Base-by-base conservation (phyloP, 2,329 filamentous ascomycete genomes). In the Ophiostoma quercus region DNA sequence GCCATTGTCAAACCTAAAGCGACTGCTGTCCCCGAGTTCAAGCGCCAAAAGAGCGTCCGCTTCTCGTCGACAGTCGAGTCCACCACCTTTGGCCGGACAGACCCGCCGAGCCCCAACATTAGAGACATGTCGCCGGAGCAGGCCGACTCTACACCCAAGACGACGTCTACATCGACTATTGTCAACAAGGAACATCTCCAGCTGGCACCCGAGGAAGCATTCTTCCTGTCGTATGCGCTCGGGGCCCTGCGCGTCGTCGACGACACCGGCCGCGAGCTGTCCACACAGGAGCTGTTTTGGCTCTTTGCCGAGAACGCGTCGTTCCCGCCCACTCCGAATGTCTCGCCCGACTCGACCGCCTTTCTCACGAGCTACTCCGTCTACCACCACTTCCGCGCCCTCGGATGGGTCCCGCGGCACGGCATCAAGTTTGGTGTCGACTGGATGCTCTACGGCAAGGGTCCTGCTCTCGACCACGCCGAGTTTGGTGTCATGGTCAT, bases 391-490 rank as follows among this genome's bases (percentile, higher is more conserved):
- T 99, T 97, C 80, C 90, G 95, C 51, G 96, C 93, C 0, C 84
- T 98, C 0, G 95, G 95, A 32, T 99, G 95, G 94, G 92, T 97
- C 0, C 90, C 96, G 0, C 90, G 96, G 16, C 88, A 91, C 5
- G 96, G 95, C 47, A 89, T 96, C 77, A 99, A 99, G 77, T 99
- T 99, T 75, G 92, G 92, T 29, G 91, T 93, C 11, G 95, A 99
- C 78, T 97, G 92, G 82, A 82, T 99, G n/a, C 85, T 99, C 8
- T 99, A 99, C 80, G 89, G 92, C 70, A 90, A 93, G 25, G 95
- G 95, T 0, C 95, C 95, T 0, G 94, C 95, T 0, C 98, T 99
- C 78, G 89, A 92, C 29, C 95, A 99, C 77, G 95, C 95, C 29
- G 93, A 98, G 76, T 99, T 97, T 77, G 94, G 92, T 0, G 81